Evolutionary conservation across 2,329 filamentous ascomycete genomes (phyloP).

Genomic region (Pleurostoma richardsiae): DNA sequence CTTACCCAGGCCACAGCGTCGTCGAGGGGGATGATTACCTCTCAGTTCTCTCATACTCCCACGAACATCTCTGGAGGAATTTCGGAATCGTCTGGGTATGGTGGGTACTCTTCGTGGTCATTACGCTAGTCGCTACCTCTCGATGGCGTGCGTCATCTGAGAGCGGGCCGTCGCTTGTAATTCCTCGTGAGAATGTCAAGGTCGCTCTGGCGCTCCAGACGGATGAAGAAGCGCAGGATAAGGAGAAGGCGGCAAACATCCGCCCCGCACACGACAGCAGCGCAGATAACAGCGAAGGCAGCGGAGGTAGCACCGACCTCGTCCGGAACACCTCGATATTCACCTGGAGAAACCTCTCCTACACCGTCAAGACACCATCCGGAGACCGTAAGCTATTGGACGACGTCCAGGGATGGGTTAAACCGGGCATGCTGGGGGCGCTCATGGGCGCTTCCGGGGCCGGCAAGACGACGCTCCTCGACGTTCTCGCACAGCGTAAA

Average conservation of each 20-base stretch:
- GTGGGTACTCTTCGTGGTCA: conserved; percentile 53
- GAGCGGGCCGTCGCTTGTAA: conserved; percentile 25
- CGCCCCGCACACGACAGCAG: conserved; percentile 35
- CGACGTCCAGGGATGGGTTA: conserved; percentile 78
- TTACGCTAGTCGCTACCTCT: conserved; percentile 28
- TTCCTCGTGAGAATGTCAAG: conserved; percentile 55
- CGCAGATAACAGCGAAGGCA: not conserved
- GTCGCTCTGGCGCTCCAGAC: conserved; percentile 54
- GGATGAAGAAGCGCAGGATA: conserved; percentile 41
- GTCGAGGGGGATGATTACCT: conserved; percentile 1
- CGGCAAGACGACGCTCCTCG: conserved; percentile 80
- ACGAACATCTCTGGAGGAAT: conserved; percentile 50
- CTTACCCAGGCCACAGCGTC: not conserved
- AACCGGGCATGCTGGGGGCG: conserved; percentile 72
- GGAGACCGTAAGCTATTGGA: conserved; percentile 68
- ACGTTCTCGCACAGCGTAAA: conserved; percentile 74
- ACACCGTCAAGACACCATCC: conserved; percentile 58
- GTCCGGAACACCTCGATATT: conserved; percentile 42
- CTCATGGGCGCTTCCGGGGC: conserved; percentile 83
- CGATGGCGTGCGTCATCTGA: conserved; percentile 1
- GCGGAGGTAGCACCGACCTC: conserved; percentile 6
- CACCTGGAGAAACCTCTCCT: conserved; percentile 69
- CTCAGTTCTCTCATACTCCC: not conserved
- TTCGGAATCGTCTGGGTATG: conserved; percentile 59
- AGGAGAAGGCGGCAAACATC: too few species aligned